phyloP scores from a whole-genome alignment of 1,284 basidiomycete species.

The Entoloma clypeatum region DNA sequence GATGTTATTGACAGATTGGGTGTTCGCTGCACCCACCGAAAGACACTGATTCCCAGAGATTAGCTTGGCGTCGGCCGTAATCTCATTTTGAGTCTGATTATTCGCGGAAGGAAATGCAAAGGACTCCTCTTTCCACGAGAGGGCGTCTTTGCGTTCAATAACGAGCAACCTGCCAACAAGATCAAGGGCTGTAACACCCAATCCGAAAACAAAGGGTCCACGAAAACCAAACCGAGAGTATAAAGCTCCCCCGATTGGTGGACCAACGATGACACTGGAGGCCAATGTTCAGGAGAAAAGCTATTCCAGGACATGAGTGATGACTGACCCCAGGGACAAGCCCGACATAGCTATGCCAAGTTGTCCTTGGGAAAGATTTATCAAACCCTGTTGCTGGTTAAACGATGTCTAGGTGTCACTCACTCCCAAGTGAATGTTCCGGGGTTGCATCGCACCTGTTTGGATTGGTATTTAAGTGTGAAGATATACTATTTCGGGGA shows the following conservation, averaged over 20 bases:
- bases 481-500: no score
- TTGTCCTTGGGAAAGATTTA: conserved; percentile 44
- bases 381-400: conserved; percentile 4
- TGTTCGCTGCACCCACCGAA: background rate
- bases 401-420: conserved; percentile 35
- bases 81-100: no score
- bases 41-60: no score
- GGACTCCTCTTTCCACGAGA: conserved; percentile 50
- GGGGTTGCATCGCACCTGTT: conserved; percentile 66
- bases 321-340: conserved; percentile 58
- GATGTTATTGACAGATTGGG: background rate
- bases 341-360: conserved; percentile 73
- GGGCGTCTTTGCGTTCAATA: conserved; percentile 59
- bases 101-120: conserved; percentile 25
- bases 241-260: conserved; percentile 67
- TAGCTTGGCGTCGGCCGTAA: no score
- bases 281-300: background rate
- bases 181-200: conserved; percentile 58
- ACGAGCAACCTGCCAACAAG: conserved; percentile 58
- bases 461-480: conserved; percentile 12
- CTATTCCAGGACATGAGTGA: background rate
- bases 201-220: conserved; percentile 71
- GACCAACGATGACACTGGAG: conserved; percentile 45
- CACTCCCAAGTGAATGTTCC: conserved; percentile 55
- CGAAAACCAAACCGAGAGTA: conserved; percentile 68